Percentiles rank a stretch among this genome's conserved stretches.
phyloP scores from a whole-genome alignment of 768 basidiomycete genomes.

The Tricholoma sp. region DNA sequence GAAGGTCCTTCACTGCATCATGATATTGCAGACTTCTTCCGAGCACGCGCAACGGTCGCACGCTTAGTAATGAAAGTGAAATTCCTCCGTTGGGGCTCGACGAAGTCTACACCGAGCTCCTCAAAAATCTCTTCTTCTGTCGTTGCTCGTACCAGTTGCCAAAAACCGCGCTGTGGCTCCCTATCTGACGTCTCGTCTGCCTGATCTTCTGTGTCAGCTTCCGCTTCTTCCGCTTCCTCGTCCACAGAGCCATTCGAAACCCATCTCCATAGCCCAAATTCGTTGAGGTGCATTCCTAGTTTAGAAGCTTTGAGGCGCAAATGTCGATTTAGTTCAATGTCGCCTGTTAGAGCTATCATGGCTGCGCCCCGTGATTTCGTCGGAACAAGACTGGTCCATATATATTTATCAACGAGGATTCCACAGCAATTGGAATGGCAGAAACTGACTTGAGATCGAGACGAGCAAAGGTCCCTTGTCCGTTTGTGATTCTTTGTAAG shows the following conservation, averaged over 20 bases:
- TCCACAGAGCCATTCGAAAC: constrained; percentile 1
- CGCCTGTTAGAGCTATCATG: constrained; percentile 52
- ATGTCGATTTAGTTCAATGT: constrained; percentile 39
- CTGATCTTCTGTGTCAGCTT: constrained; percentile 1
- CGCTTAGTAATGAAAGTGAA: constrained; percentile 14
- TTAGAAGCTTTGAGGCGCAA: constrained; percentile 37
- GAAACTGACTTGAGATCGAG: constrained; percentile 33
- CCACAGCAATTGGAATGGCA: not conserved
- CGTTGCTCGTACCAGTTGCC: constrained; percentile 39
- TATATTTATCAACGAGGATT: not conserved
- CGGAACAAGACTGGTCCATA: constrained; percentile 34
- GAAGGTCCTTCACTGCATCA: not conserved
- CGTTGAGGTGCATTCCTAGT: constrained; percentile 48
- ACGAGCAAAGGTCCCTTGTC: constrained; percentile 33
- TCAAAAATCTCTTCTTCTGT: constrained; percentile 43
- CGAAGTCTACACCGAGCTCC: constrained; percentile 37
- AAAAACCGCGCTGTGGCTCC: constrained; percentile 36
- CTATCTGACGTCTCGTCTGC: too few species aligned
- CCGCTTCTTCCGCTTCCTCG: not conserved
- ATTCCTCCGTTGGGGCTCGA: constrained; percentile 35
- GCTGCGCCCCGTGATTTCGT: constrained; percentile 48
- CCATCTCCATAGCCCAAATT: constrained; percentile 66
- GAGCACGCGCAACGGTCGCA: not conserved
- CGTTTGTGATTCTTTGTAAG: constrained; percentile 18
- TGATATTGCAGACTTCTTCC: not conserved